Evolutionary conservation across 2,329 filamentous ascomycete species (phyloP).

Genomic region (Paramyrothecium roridum): DNA sequence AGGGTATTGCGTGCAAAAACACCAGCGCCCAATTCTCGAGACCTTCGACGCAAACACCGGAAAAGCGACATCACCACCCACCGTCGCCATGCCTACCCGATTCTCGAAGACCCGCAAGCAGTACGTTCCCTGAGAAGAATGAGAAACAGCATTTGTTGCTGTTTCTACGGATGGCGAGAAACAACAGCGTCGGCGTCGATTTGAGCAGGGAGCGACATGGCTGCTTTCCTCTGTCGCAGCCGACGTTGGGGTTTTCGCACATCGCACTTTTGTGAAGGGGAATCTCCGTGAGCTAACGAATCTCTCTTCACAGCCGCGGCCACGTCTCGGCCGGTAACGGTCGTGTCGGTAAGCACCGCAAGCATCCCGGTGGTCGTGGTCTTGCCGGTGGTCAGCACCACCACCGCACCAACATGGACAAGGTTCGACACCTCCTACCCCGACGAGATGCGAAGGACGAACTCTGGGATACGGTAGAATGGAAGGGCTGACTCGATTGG

Average conservation of each 20-base stretch:
- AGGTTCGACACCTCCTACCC: constrained; percentile 64
- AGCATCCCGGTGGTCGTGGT: constrained; percentile 81
- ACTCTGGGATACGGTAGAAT: constrained; percentile 11
- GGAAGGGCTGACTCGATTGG: constrained; percentile 20
- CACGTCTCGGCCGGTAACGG: constrained; percentile 98
- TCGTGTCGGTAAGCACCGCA: constrained; percentile 98
- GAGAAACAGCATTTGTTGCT: background rate
- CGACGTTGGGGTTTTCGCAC: background rate
- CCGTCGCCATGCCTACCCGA: constrained; percentile 69
- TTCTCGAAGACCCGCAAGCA: constrained; percentile 75
- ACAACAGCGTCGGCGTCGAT: background rate
- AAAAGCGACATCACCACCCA: constrained; percentile 41
- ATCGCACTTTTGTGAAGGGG: background rate
- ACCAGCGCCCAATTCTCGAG: constrained; percentile 31
- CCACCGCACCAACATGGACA: constrained; percentile 57
- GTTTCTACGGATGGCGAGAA: constrained; percentile 6
- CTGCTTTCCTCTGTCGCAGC: background rate
- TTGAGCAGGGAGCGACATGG: background rate
- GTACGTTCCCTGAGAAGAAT: constrained; percentile 47
- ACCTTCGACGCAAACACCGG: constrained; percentile 30
- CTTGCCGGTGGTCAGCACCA: constrained; percentile 99
- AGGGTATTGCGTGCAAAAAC: constrained; percentile 30
- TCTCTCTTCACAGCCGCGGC: constrained; percentile 66
- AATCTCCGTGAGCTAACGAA: background rate
- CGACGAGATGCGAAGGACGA: constrained; percentile 19